Conservation (phyloP, 805 yeast species). For the Teunomyces tritomae region DNA sequence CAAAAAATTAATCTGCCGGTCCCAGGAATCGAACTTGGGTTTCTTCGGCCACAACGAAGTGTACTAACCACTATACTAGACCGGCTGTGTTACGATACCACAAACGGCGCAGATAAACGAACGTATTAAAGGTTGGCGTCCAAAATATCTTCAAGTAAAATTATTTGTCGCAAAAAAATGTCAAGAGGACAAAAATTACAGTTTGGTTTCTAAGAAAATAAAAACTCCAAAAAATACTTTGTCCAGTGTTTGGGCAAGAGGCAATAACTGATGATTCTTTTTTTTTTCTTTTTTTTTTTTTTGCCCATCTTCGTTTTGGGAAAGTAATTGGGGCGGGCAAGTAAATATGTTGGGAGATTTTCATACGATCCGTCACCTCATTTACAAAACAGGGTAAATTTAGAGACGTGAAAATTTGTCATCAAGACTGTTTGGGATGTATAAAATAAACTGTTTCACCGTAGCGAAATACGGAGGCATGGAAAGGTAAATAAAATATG, state of each 20-base stretch:
- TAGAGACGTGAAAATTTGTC: neutral
- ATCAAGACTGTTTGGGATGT: neutral
- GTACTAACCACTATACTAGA: constrained; percentile 69
- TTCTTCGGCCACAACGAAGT: constrained; percentile 72
- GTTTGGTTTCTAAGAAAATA: neutral
- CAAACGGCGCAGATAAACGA: too few relatives aligned
- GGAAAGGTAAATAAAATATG: neutral
- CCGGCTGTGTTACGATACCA: constrained; percentile 20
- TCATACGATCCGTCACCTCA: neutral
- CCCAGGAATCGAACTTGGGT: constrained; percentile 76
- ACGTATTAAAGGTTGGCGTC: too few relatives aligned
- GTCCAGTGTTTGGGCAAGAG: neutral
- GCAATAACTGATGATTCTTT: constrained; percentile 1
- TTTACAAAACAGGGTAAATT: neutral
- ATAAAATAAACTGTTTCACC: neutral
- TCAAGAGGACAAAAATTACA: neutral
- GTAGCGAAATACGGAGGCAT: neutral
- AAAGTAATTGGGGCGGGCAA: constrained; percentile 1
- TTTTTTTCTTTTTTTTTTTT: neutral
- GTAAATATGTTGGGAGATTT: neutral
- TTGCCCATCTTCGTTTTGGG: neutral
- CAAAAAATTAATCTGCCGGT: constrained; percentile 50
- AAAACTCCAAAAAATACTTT: neutral
- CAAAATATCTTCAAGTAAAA: neutral
- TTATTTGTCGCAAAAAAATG: neutral